Evolutionary conservation across 2,329 filamentous ascomycete species (phyloP).

Genomic region (Exophiala dermatitidis): DNA sequence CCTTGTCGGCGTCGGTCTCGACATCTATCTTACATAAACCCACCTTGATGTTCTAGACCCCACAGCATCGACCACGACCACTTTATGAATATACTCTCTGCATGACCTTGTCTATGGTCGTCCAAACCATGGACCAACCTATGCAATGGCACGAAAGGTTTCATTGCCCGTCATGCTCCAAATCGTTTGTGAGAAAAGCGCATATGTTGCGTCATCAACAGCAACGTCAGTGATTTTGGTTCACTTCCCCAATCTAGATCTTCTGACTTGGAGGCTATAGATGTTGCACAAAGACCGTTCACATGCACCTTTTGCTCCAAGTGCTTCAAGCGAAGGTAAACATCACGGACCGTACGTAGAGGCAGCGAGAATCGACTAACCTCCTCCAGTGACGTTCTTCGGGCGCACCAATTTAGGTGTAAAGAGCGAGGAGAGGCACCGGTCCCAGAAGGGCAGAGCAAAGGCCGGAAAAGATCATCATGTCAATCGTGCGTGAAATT

Average conservation of each 20-base stretch:
- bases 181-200: constrained; percentile 23
- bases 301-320: constrained; percentile 23
- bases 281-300: constrained; percentile 22
- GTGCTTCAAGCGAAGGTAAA: constrained; percentile 23
- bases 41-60: not conserved
- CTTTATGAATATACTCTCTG: not conserved
- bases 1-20: not conserved
- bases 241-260: not conserved
- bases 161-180: constrained; percentile 13
- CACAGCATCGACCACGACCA: not conserved
- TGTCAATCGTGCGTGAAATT: constrained; percentile 24
- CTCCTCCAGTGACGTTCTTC: constrained; percentile 19
- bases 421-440: constrained; percentile 23
- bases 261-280: constrained; percentile 5
- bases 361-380: not conserved
- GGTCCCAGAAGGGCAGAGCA: constrained; percentile 22
- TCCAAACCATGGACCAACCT: constrained; percentile 12
- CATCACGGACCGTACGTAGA: not conserved
- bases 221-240: constrained; percentile 15
- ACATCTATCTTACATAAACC: not conserved
- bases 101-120: not conserved
- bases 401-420: constrained; percentile 23
- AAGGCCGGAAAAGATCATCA: constrained; percentile 22
- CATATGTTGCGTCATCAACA: constrained; percentile 25
- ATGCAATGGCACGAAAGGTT: constrained; percentile 13